Evolutionary conservation across 805 yeast genomes (phyloP).

Genomic region (Ogataea pilisensis): DNA sequence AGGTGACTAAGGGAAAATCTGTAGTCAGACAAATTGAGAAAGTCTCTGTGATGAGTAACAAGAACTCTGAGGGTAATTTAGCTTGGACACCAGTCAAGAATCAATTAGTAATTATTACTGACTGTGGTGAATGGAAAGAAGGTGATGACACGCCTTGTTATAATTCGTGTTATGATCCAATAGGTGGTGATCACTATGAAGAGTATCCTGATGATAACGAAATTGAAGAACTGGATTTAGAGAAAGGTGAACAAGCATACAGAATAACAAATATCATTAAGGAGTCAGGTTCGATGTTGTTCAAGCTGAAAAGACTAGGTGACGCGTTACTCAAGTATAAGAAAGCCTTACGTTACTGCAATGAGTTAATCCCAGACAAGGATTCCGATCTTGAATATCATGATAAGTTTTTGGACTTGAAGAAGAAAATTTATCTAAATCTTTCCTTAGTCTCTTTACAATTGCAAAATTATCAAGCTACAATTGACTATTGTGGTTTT

Average conservation of each 20-base stretch:
- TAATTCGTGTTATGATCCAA: conserved; percentile 55
- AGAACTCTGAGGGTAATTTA: not conserved
- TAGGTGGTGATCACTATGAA: conserved; percentile 71
- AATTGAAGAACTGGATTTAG: conserved; percentile 54
- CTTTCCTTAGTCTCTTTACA: conserved; percentile 53
- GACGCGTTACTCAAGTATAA: conserved; percentile 60
- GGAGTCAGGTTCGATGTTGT: conserved; percentile 59
- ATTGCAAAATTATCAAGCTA: conserved; percentile 41
- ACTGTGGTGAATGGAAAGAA: conserved; percentile 62
- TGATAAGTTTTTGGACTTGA: conserved; percentile 45
- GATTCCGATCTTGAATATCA: conserved; percentile 55
- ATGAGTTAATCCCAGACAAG: conserved; percentile 67
- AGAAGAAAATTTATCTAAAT: conserved; percentile 51
- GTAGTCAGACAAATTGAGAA: conserved; percentile 64
- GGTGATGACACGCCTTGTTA: conserved; percentile 50
- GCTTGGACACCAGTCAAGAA: conserved; percentile 35
- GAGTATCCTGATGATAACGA: conserved; percentile 75
- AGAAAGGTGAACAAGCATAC: conserved; percentile 40
- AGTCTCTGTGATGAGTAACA: conserved; percentile 39
- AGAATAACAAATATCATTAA: conserved; percentile 54
- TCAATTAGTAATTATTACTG: conserved; percentile 42
- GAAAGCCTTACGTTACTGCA: conserved; percentile 64
- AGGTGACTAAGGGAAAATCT: conserved; percentile 62
- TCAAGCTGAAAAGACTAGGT: conserved; percentile 45
- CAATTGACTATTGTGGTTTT: conserved; percentile 52